Conservation (phyloP, 2,329 filamentous ascomycete species). For the Microcyclospora tardicrescens region DNA sequence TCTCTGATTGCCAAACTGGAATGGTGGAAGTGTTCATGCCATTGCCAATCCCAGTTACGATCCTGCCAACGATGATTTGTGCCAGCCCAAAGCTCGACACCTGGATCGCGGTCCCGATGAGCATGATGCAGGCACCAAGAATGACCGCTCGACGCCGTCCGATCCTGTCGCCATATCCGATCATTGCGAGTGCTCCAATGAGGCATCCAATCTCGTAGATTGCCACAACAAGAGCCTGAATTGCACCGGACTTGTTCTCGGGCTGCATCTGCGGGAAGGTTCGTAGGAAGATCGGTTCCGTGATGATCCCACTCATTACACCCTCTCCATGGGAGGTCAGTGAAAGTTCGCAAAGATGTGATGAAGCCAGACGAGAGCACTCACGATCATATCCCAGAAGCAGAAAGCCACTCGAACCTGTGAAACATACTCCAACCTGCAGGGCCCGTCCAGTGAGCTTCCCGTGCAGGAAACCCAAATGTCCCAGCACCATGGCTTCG, state of each 20-base stretch:
- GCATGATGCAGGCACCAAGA: no score
- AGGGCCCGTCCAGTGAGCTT: no score
- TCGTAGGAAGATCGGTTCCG: constrained; percentile 27
- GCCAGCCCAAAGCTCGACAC: background rate
- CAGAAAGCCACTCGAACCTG: no score
- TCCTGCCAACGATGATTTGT: constrained; percentile 37
- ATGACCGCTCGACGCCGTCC: no score
- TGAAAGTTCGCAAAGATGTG: no score
- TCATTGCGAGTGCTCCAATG: constrained; percentile 25
- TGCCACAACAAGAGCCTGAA: constrained; percentile 24
- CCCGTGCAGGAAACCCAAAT: no score
- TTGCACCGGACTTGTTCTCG: constrained; percentile 10
- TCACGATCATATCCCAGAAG: no score
- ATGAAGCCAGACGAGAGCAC: no score
- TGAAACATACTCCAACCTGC: no score
- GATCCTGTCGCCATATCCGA: background rate
- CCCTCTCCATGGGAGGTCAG: no score
- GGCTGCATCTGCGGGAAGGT: constrained; percentile 28
- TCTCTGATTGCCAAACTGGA: constrained; percentile 38
- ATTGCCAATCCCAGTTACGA: constrained; percentile 39
- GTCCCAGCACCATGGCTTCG: no score
- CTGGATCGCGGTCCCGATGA: background rate
- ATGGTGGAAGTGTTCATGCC: constrained; percentile 38
- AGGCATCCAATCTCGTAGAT: constrained; percentile 16
- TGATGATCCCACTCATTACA: constrained; percentile 29